Base-by-base conservation (phyloP, 345 rosid species). In the Raphanus sativus region DNA sequence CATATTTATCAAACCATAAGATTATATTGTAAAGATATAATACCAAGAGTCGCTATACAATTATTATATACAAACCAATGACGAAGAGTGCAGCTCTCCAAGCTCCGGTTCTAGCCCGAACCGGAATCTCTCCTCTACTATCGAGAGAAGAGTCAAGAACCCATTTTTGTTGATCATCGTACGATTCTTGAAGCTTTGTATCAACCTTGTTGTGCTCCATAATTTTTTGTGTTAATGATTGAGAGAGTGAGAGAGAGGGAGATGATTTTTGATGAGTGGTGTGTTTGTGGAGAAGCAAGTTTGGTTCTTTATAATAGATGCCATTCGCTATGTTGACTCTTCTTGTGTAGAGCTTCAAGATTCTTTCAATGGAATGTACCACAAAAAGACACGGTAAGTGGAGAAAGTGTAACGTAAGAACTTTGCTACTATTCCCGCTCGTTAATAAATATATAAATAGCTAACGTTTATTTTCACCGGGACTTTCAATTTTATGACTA, bases 51-150 rank as follows among this genome's bases (percentile, higher is more conserved):
- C 16, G 9, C 13, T 5, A 25, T 33, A 5, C 6, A 71, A 54
- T 24, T 45, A 33, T 70, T 34, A 70, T 64, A 45, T 61, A 25
- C 52, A 42, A 86, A 86, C 96, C 82, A 70, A 92, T 87, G 81
- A 90, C 87, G 80, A 92, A 87, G 79, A 89, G 84, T 55, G 92
- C 75, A 15, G 97, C 96, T 81, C 81, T 89, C 96, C 97, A 90
- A 34, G 69, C 90, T 24, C 97, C 96, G 13, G 97, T 90, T 34
- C 85, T 80, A 63, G 87, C 81, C 66, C 97, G 85, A 56, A 80
- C 84, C 2, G 94, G 92, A 62, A 74, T 28, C 13, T 73, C 60
- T 66, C 90, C 90, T 67, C 73, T 82, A 70, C 82, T 70, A 83
- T 92, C 91, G 16, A 80, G 66, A 25, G 89, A 91, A 40, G 88